These are phyloP conservation scores for Hygrocybe punicea DNA, from an alignment of 768 basidiomycete genomes.

Conservation along the genomic window DNA sequence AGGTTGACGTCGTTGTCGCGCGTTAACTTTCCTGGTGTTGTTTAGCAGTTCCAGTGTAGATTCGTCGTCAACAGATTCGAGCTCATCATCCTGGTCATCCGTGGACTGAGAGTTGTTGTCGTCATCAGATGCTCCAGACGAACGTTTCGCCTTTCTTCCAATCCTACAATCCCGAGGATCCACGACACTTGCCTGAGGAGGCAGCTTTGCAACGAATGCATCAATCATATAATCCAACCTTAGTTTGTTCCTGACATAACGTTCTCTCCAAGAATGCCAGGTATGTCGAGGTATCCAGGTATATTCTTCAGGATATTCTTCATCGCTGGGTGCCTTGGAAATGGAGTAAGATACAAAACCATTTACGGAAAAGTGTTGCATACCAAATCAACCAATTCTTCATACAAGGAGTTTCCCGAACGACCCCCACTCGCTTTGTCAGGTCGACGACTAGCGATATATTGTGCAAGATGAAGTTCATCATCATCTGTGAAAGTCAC, in stretches of 20 bases:
- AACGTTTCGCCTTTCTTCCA: not conserved
- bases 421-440: conserved; percentile 77
- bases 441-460: conserved; percentile 80
- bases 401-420: conserved; percentile 79
- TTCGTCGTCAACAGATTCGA: not conserved
- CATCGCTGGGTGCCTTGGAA: not conserved
- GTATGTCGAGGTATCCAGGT: conserved; percentile 79
- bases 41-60: not conserved
- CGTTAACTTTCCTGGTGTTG: not conserved
- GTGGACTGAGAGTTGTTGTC: not conserved
- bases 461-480: conserved; percentile 66
- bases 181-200: not conserved
- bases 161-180: not conserved
- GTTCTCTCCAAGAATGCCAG: conserved; percentile 87
- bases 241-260: conserved; percentile 40
- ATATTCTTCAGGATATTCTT: conserved; percentile 48
- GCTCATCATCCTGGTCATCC: not conserved
- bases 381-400: conserved; percentile 73
- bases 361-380: conserved; percentile 3
- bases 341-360: not conserved
- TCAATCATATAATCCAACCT: not conserved
- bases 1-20: not conserved
- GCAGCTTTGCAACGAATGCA: not conserved
- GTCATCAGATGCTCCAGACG: not conserved
- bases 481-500: conserved; percentile 67